Conservation (phyloP, 495 filamentous ascomycete genomes). For the Xylaria scruposa region DNA sequence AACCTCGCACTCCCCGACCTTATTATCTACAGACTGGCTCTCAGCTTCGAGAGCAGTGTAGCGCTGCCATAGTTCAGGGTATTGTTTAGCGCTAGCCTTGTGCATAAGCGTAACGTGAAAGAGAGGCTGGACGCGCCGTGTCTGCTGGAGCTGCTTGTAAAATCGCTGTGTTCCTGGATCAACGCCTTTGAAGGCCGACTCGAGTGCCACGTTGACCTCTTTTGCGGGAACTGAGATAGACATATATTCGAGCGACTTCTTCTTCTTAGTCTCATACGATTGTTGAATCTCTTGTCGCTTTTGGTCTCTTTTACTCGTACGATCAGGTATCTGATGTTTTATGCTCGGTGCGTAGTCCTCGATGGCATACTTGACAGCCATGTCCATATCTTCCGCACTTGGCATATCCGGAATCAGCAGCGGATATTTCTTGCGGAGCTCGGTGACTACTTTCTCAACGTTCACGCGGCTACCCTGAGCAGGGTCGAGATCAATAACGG, state of each 20-base stretch:
- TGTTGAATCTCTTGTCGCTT: constrained; percentile 47
- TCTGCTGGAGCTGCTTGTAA: constrained; percentile 75
- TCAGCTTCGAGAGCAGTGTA: constrained; percentile 62
- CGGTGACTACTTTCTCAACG: constrained; percentile 77
- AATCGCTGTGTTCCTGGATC: constrained; percentile 62
- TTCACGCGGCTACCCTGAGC: constrained; percentile 78
- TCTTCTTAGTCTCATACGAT: constrained; percentile 49
- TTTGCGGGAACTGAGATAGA: constrained; percentile 66
- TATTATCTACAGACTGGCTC: constrained; percentile 41
- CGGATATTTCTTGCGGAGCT: constrained; percentile 75
- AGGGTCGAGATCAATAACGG: constrained; percentile 85
- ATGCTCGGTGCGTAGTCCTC: constrained; percentile 78
- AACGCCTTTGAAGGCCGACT: constrained; percentile 67
- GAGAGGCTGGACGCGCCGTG: constrained; percentile 75
- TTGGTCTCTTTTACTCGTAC: constrained; percentile 46
- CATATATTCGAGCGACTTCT: constrained; percentile 79
- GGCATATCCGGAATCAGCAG: constrained; percentile 77
- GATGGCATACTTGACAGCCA: constrained; percentile 77
- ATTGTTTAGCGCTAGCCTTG: constrained; percentile 62
- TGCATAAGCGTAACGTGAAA: constrained; percentile 98
- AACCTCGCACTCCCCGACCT: constrained; percentile 56
- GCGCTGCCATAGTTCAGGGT: constrained; percentile 72
- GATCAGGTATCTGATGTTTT: constrained; percentile 71
- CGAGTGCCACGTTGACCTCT: constrained; percentile 66
- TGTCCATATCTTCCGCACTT: constrained; percentile 73